A percentile compares a stretch with the other conserved stretches of the same genome.
Evolutionary conservation across 305 asterid species (phyloP).

Genomic region (Fraxinus floribunda): DNA sequence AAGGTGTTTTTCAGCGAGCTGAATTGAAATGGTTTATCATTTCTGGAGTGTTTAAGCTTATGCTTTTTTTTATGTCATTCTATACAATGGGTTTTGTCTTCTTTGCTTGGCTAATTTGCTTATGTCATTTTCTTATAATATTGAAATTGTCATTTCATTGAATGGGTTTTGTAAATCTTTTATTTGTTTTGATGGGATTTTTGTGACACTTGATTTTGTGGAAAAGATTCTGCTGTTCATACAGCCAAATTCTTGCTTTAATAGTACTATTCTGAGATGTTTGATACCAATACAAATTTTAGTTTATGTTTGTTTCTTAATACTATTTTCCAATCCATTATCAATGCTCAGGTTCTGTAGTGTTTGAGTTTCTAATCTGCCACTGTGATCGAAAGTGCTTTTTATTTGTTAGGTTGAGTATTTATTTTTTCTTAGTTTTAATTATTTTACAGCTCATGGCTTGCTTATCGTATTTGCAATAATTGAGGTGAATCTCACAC

Average conservation of each 20-base stretch:
- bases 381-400: not conserved
- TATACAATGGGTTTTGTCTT: not conserved
- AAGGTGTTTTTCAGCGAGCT: conserved; percentile 14
- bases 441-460: conserved; percentile 21
- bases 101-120: not conserved
- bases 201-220: not conserved
- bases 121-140: not conserved
- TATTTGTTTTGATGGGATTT: conserved; percentile 3
- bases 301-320: not conserved
- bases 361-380: not conserved
- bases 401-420: not conserved
- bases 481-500: conserved; percentile 1
- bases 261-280: not conserved
- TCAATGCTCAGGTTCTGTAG: not conserved
- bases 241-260: not conserved
- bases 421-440: conserved; percentile 9
- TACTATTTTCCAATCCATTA: not conserved
- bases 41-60: not conserved
- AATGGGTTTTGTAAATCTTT: not conserved
- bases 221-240: not conserved
- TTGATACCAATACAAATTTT: not conserved
- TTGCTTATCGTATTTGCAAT: conserved; percentile 8
- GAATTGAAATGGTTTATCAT: not conserved
- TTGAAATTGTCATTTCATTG: not conserved
- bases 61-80: not conserved